Evolutionary conservation across 495 filamentous ascomycete genomes (phyloP), one percentile per base, ranked within the genome.

Genomic region (Evernia prunastri): DNA sequence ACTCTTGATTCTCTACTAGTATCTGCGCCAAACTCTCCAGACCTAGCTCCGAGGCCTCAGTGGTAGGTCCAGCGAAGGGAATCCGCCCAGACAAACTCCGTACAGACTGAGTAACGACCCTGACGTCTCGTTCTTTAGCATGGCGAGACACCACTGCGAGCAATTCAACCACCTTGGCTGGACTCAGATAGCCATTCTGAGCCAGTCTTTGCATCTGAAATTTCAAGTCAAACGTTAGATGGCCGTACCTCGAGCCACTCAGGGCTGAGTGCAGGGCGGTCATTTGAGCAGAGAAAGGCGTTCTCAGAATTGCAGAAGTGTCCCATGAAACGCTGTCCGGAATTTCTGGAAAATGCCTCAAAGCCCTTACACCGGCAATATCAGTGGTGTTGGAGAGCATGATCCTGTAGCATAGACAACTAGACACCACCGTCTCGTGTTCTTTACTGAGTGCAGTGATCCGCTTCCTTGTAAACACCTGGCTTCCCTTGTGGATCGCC

Each of bases 51-150:
- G 61, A 66, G 5, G 79, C 68, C 17, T 86, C 79, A 0, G 70
- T 77, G 20, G 76, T 67, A 3, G 81, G 82, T 2, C 76, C 76
- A 1, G 81, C 77, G 47, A 77, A 83, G 6, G 78, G 77, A 59
- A 86, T 79, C 31, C 75, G 70, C 1, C 68, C 57, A 56, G 76
- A 78, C 0, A 87, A 70, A 64, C 74, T 78, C 60, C 78, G 77
- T 13, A 86, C 70, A 1, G 82, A 78, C 1, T 73, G 74, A 23
- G 77, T 72, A 9, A 67, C 58, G 18, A 56, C 47, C 2, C 33
- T 29, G 25, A 36, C 43, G 36, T 66, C 53, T 23, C n/a, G 56
- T 18, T 59, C 23, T 23, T 15, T 7, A 7, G 62, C 40, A 20
- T 33, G 43, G 11, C 43, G n/a, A 31, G 17, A 29, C 15, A 71